These are phyloP conservation scores for Globisporangium rhizosaccharum DNA, from an alignment of 352 stramenopile species.

Conservation along the genomic window DNA sequence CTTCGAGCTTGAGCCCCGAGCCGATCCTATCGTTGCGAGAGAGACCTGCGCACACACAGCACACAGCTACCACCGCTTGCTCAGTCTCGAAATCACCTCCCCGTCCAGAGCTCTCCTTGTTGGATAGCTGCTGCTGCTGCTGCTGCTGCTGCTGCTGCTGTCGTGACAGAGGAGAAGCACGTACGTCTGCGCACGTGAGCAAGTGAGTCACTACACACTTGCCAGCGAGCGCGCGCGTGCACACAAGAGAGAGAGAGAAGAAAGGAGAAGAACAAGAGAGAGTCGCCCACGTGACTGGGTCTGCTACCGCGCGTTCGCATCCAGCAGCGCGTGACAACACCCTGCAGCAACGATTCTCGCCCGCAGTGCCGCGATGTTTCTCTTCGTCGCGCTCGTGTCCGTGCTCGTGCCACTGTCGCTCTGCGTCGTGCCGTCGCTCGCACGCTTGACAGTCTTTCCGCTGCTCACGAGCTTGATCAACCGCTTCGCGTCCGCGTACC, in stretches of 20 bases:
- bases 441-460: conserved; percentile 53
- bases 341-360: neutral
- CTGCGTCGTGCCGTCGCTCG: conserved; percentile 52
- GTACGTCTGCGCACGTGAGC: neutral
- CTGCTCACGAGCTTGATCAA: conserved; percentile 48
- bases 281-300: neutral
- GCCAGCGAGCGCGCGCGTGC: no score
- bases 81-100: neutral
- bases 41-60: neutral
- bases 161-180: neutral
- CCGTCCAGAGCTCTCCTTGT: neutral
- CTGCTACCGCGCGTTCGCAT: neutral
- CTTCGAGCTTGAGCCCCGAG: no score
- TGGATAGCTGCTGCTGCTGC: no score
- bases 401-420: conserved; percentile 58
- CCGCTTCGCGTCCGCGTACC: conserved; percentile 42
- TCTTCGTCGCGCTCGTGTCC: conserved; percentile 41
- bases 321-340: neutral
- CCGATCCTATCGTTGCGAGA: no score
- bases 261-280: neutral
- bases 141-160: no score
- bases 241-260: neutral
- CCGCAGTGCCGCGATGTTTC: conserved; percentile 21
- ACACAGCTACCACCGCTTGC: neutral
- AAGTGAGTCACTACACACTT: no score